These are phyloP conservation scores for Friedmanniomyces simplex DNA, from an alignment of 495 filamentous ascomycete genomes.

Conservation along the genomic window DNA sequence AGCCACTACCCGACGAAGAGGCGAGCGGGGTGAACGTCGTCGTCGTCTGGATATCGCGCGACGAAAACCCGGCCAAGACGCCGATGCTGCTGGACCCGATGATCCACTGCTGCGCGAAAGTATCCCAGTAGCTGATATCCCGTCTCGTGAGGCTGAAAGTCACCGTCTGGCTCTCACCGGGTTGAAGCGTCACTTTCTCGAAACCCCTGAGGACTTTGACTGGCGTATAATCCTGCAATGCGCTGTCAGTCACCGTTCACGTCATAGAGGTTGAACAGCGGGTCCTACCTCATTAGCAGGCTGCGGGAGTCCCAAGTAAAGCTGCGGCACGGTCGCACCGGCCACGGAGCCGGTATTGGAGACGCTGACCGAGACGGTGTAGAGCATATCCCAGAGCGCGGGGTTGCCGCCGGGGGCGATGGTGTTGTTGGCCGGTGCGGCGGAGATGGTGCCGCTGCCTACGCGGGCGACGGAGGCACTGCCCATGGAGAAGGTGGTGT, in stretches of 20 bases:
- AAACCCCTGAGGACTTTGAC: slow-evolving; percentile 56
- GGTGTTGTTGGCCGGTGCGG: slow-evolving; percentile 25
- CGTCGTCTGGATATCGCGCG: slow-evolving; percentile 13
- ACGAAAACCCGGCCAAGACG: slow-evolving; percentile 18
- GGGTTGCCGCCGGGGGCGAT: slow-evolving; percentile 47
- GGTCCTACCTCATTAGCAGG: slow-evolving; percentile 5
- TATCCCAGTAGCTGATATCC: slow-evolving; percentile 61
- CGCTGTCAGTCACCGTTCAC: too few species aligned
- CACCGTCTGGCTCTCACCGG: slow-evolving; percentile 37
- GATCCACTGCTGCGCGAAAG: slow-evolving; percentile 47
- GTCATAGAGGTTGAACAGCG: too few species aligned
- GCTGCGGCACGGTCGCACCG: slow-evolving; percentile 43
- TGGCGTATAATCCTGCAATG: slow-evolving; percentile 30
- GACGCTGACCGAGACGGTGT: slow-evolving; percentile 41
- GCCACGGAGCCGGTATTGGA: slow-evolving; percentile 43
- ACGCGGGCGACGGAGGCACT: slow-evolving; percentile 18
- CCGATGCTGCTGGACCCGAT: slow-evolving; percentile 7
- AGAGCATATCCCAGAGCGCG: slow-evolving; percentile 49
- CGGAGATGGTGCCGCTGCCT: neutral
- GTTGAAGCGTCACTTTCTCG: slow-evolving; percentile 43
- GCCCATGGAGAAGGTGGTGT: slow-evolving; percentile 47
- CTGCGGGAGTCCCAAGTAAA: slow-evolving; percentile 51
- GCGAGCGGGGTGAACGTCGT: slow-evolving; percentile 4
- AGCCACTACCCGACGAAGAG: neutral
- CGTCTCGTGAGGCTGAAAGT: slow-evolving; percentile 48